Percentiles rank a stretch among this genome's conserved stretches.
Evolutionary conservation across 768 basidiomycete genomes (phyloP).

Genomic region (Tylopilus cervinicoccineus): DNA sequence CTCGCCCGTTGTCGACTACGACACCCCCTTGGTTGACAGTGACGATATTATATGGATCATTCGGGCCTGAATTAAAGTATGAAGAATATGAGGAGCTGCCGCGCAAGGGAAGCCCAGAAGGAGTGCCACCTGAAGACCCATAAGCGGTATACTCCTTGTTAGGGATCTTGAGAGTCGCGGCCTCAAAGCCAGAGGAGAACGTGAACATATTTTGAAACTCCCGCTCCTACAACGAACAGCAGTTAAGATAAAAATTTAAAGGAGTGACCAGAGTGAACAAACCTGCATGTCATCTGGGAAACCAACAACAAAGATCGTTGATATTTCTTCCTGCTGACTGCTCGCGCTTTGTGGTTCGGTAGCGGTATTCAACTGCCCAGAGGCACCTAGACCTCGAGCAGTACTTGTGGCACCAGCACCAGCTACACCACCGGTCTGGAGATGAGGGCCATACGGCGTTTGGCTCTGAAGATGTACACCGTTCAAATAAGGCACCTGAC

Average conservation of each 20-base stretch:
- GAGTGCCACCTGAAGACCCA: slow-evolving; percentile 40
- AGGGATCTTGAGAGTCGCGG: slow-evolving; percentile 95
- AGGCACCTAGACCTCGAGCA: slow-evolving; percentile 27
- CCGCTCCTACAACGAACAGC: slow-evolving; percentile 64
- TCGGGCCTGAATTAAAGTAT: slow-evolving; percentile 47
- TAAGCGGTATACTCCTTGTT: slow-evolving; percentile 86
- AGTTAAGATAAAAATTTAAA: slow-evolving; percentile 12
- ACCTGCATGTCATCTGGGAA: slow-evolving; percentile 99
- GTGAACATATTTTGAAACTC: slow-evolving; percentile 99
- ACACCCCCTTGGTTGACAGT: slow-evolving; percentile 81
- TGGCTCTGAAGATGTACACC: slow-evolving; percentile 60
- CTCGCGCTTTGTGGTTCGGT: slow-evolving; percentile 21
- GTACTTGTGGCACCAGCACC: slow-evolving; percentile 16
- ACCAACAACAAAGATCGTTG: slow-evolving; percentile 96
- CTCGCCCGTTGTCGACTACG: slow-evolving; percentile 73
- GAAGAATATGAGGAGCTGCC: slow-evolving; percentile 33
- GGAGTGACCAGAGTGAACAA: slow-evolving; percentile 28
- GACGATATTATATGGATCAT: slow-evolving; percentile 82
- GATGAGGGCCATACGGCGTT: slow-evolving; percentile 71
- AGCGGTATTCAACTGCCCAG: slow-evolving; percentile 25
- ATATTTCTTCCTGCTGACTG: slow-evolving; percentile 76
- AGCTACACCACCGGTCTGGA: slow-evolving; percentile 41
- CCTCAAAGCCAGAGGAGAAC: slow-evolving; percentile 93
- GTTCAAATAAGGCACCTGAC: slow-evolving; percentile 36
- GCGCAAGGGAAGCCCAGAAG: slow-evolving; percentile 34